Evolutionary conservation across 2,329 filamentous ascomycete species (phyloP), one percentile per base, ranked within the genome.

Genomic region (Parascedosporium putredinis): DNA sequence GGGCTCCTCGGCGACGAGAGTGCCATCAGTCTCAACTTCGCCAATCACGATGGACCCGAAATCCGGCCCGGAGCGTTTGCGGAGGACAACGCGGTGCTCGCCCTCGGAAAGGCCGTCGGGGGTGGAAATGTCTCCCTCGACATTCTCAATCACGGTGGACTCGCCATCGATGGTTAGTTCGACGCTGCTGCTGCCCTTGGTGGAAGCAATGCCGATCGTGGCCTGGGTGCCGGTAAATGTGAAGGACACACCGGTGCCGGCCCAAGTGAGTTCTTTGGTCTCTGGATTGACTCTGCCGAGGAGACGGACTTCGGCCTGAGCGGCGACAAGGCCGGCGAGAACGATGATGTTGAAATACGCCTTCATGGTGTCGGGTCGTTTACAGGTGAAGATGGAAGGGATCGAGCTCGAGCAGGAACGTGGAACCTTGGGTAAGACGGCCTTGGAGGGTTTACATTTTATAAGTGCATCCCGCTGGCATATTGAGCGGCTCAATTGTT

Each of bases 241-340:
- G 50, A 71, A 70, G 0, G 63, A 59, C 2, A 72, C 58, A 14
- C 69, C 69, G 1, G 67, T 69, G 38, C 64, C 66, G 0, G 69
- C 65, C 69, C 68, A 71, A n/a, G 65, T 70, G 18, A 71, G 58
- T 55, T 70, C 64, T 43, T 62, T 64, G 5, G 67, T 71, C 16
- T 60, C 58, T 1, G 68, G 67, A 44, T 71, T 68, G 22, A 70
- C 68, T 38, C 68, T 59, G n/a, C 67, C 67, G 10, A 70, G 54
- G 51, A 62, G 64, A 2, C 45, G 45, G 5, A 47, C 12, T 36
- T 45, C 56, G 14, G 45, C 29, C 45, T 47, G 29, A 10, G 45
- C 45, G 45, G 12, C 29, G 16, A 23, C 45, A 12, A 36, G 23
- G 29, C 29, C 29, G 3, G 45, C 29, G 45, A 47, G 20, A 2